Conservation (phyloP, 169 alveolate species). For the Eimeria maxima region DNA sequence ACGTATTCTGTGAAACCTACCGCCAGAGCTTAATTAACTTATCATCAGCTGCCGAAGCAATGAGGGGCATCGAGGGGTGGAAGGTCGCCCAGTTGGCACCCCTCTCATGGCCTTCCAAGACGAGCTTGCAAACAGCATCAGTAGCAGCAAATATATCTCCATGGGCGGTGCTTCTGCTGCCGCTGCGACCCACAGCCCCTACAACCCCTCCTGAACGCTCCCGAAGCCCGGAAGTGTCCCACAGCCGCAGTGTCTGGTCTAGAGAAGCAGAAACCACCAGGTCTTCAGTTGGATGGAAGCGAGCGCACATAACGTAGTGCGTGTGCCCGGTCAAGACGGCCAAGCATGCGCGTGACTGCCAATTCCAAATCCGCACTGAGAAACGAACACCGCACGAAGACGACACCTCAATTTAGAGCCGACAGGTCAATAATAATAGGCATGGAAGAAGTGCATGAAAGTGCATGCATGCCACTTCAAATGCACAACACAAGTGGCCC, state of each 20-base stretch:
- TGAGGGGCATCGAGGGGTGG: slow-evolving; percentile 95
- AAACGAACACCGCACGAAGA: not conserved
- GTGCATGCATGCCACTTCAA: not conserved
- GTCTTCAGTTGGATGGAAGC: slow-evolving; percentile 97
- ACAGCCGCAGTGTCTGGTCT: slow-evolving; percentile 97
- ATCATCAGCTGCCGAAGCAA: slow-evolving; percentile 94
- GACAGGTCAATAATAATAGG: not conserved
- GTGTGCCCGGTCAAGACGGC: slow-evolving; percentile 97
- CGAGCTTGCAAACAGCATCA: slow-evolving; percentile 95
- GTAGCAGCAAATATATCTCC: slow-evolving; percentile 94
- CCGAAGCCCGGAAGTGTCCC: slow-evolving; percentile 96
- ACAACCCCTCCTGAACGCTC: slow-evolving; percentile 92
- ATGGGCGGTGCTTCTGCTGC: slow-evolving; percentile 45
- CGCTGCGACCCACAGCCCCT: slow-evolving; percentile 70
- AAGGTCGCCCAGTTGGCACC: slow-evolving; percentile 98
- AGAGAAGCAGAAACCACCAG: slow-evolving; percentile 96
- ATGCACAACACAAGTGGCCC: no score
- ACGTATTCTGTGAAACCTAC: not conserved
- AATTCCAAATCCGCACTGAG: slow-evolving; percentile 97
- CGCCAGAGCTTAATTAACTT: slow-evolving; percentile 88
- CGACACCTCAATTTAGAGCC: not conserved
- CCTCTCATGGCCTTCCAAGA: slow-evolving; percentile 98
- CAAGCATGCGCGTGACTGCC: slow-evolving; percentile 94
- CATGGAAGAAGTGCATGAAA: not conserved
- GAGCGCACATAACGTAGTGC: slow-evolving; percentile 98